Evolutionary conservation across 345 rosid genomes (phyloP).

Genomic region (Pugionium dolabratum): DNA sequence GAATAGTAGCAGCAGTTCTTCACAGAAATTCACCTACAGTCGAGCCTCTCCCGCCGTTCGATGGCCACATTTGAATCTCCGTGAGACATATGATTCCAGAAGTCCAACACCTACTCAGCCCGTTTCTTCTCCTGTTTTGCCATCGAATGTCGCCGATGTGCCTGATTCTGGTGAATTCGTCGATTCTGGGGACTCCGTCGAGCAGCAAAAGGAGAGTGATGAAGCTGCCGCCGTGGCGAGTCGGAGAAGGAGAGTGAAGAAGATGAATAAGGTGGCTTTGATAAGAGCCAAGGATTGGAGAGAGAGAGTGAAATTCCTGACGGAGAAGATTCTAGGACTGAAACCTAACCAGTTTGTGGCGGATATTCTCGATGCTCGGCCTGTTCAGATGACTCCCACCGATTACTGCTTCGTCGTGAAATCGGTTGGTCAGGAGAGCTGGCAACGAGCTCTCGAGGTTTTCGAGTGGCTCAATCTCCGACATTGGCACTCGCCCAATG

Average conservation of each 20-base stretch:
- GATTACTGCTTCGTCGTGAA: slow-evolving; percentile 88
- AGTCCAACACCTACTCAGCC: slow-evolving; percentile 41
- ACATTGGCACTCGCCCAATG: slow-evolving; percentile 77
- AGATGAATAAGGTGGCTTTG: slow-evolving; percentile 78
- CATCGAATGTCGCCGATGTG: slow-evolving; percentile 18
- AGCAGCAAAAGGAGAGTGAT: slow-evolving; percentile 40
- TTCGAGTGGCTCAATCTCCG: slow-evolving; percentile 93
- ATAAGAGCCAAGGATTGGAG: slow-evolving; percentile 91
- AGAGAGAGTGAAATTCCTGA: slow-evolving; percentile 66
- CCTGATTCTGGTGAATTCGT: slow-evolving; percentile 32
- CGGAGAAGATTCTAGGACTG: slow-evolving; percentile 62
- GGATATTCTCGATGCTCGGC: slow-evolving; percentile 68
- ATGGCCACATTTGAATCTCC: slow-evolving; percentile 84
- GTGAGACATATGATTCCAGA: slow-evolving; percentile 44
- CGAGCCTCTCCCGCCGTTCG: slow-evolving; percentile 88
- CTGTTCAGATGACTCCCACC: slow-evolving; percentile 88
- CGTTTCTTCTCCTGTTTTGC: slow-evolving; percentile 38
- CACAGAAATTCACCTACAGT: slow-evolving; percentile 64
- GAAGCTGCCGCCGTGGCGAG: slow-evolving; percentile 43
- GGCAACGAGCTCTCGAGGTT: slow-evolving; percentile 94
- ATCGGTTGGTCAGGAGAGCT: slow-evolving; percentile 73
- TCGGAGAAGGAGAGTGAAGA: slow-evolving; percentile 67
- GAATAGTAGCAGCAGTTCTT: not conserved
- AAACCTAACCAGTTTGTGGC: slow-evolving; percentile 68
- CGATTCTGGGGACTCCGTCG: slow-evolving; percentile 27